Evolutionary conservation across 257 asterid genomes (phyloP), one percentile per base, ranked within the genome.

Genomic region (Nicotiana knightiana): DNA sequence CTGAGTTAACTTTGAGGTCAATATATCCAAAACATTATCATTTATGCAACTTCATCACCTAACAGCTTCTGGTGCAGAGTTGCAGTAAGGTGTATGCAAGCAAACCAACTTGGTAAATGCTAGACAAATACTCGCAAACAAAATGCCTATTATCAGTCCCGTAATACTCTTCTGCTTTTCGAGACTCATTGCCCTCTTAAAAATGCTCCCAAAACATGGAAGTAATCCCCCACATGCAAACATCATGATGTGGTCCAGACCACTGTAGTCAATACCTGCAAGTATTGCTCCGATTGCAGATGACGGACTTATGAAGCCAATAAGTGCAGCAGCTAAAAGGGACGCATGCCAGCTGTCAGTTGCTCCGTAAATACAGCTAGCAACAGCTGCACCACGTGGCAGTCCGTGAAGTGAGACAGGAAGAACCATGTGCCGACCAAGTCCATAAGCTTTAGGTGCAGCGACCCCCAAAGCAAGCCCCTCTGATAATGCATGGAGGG

Each of bases 61-160:
- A 57, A 96, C 99, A 81, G 99, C 99, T 83, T 96, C 99, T 0
- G 99, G 99, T 13, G 99, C 99, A 79, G 99, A 96, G 86, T 96
- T 96, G 91, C 99, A 96, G 58, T 96, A 96, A 15, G 97, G 90
- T 1, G 99, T 94, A 85, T 93, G 99, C 97, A 94, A 84, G 84
- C 99, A 96, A 54, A 96, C 98, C 33, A 96, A 89, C 89, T 90
- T 96, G 3, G 99, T 96, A 83, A 88, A 91, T 35, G 92, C 88
- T 13, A 96, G 76, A 84, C 99, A 94, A 76, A 92, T 87, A 30
- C 87, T 85, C 9, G 98, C 90, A 86, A 90, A 93, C 37, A 81
- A 87, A 9, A 83, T 26, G 1, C 99, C 99, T 3, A 93, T 66
- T 2, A 89, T 61, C 9, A 94, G 71, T 55, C 99, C 99, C 4